Percentiles rank a stretch among this genome's conserved stretches.
phyloP scores from a whole-genome alignment of 441 rosid species.

The Rhodomyrtus psidioides region DNA sequence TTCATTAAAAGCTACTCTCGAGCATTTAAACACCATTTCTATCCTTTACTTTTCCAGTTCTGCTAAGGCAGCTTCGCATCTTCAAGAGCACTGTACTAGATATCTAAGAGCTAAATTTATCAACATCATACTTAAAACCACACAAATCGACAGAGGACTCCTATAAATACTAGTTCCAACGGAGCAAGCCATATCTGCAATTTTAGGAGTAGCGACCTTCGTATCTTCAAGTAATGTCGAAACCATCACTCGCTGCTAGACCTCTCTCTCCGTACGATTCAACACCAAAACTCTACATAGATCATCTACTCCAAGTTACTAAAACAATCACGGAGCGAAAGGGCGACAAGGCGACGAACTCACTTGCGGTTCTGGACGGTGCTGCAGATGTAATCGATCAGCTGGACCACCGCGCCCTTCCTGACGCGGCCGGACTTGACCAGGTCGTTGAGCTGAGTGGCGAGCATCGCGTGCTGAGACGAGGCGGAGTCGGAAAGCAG shows the following conservation, averaged over 20 bases:
- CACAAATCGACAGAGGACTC: background rate
- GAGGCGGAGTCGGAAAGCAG: slow-evolving; percentile 53
- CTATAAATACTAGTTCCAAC: background rate
- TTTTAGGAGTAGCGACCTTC: background rate
- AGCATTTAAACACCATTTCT: background rate
- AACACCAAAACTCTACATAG: background rate
- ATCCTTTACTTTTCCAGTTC: background rate
- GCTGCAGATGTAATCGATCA: slow-evolving; percentile 78
- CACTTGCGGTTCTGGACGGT: slow-evolving; percentile 62
- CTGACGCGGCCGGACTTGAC: slow-evolving; percentile 46
- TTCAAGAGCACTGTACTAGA: background rate
- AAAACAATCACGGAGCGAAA: background rate
- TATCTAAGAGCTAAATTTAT: background rate
- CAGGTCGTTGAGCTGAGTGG: slow-evolving; percentile 68
- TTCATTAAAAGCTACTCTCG: background rate
- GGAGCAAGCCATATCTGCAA: background rate
- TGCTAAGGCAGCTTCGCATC: background rate
- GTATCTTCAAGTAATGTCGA: background rate
- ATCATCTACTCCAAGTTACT: background rate
- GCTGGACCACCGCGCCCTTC: slow-evolving; percentile 71
- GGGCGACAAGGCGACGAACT: background rate
- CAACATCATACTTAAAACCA: background rate
- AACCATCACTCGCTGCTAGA: background rate
- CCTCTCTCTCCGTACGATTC: background rate
- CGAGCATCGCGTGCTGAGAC: slow-evolving; percentile 71